Evolutionary conservation across 345 rosid genomes (phyloP), one percentile per base, ranked within the genome.

Genomic region (Xanthoceras sorbifolium): DNA sequence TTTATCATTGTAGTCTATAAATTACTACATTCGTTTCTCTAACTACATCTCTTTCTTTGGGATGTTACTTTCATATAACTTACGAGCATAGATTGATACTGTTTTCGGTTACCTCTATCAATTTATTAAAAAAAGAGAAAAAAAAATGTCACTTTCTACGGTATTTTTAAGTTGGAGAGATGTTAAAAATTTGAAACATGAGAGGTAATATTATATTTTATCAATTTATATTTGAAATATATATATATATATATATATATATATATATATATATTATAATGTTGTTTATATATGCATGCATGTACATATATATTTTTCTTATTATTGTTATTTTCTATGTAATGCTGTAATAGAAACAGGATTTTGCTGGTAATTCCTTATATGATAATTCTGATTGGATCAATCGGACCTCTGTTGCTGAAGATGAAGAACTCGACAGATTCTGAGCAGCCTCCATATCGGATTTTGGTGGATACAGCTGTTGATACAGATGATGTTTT

Each of bases 401-500:
- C 22, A 5, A 2, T 71, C 2, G 22, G 7, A 71, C 11, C 17
- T 57, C n/a, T n/a, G n/a, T n/a, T n/a, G n/a, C 14, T 3, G 3
- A 3, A 22, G 9, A 22, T 1, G 28, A 50, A 50, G n/a, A 70
- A 32, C 6, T n/a, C 23, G 14, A 55, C 25, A 32, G 22, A 32
- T 8, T 32, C 31, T 2, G 5, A 6, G 22, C 69, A 31, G 29
- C 80, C 83, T 22, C 83, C 36, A n/a, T n/a, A n/a, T 32, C 76
- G 80, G 68, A 76, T 80, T 72, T 73, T 80, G 29, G 48, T 76
- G 1, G 83, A 80, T 23, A 76, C 83, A 25, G 83, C 76, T 48
- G 77, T 80, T 12, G 79, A 80, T 26, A 36, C 76, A 5, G 83
- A 80, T 46, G 83, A 80, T 76, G 31, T 80, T 50, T 71, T 80